phyloP scores from a whole-genome alignment of 2,329 filamentous ascomycete species.

The Acephala macrosclerotiorum region DNA sequence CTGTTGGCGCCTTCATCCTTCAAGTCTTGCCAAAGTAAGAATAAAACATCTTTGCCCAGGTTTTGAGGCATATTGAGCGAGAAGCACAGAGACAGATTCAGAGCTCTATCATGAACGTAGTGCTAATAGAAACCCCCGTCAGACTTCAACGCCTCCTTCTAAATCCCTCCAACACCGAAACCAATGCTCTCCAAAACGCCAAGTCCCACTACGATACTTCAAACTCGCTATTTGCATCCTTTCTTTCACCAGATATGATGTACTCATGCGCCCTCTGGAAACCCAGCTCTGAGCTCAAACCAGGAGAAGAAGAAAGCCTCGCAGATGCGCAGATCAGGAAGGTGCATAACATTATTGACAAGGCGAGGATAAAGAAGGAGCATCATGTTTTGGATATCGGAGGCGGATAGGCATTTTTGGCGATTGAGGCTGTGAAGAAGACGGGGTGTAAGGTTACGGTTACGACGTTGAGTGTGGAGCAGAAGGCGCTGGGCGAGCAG shows the following conservation, averaged over 20 bases:
- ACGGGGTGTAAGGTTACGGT: constrained; percentile 74
- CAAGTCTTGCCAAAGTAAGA: no score
- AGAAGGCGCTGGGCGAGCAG: constrained; percentile 69
- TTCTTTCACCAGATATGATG: constrained; percentile 74
- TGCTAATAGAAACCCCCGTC: neutral
- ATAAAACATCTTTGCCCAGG: neutral
- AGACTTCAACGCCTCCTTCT: constrained; percentile 14
- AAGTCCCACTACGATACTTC: constrained; percentile 76
- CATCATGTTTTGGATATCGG: constrained; percentile 77
- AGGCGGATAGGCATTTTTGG: constrained; percentile 75
- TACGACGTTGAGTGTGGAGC: constrained; percentile 70
- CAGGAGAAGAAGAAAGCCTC: constrained; percentile 45
- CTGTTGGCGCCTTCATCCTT: no score
- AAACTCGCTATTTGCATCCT: constrained; percentile 75
- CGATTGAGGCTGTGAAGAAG: constrained; percentile 68
- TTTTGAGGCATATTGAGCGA: neutral
- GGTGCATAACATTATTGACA: constrained; percentile 67
- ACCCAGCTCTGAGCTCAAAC: constrained; percentile 52
- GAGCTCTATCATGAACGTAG: no score
- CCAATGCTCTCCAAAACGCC: constrained; percentile 67
- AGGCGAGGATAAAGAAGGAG: constrained; percentile 63
- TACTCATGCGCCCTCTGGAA: constrained; percentile 73
- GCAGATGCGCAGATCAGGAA: constrained; percentile 72
- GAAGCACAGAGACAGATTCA: no score
- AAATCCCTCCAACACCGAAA: constrained; percentile 58